These are phyloP conservation scores for Solanum sejunctum DNA, from an alignment of 257 asterid species.

Conservation along the genomic window DNA sequence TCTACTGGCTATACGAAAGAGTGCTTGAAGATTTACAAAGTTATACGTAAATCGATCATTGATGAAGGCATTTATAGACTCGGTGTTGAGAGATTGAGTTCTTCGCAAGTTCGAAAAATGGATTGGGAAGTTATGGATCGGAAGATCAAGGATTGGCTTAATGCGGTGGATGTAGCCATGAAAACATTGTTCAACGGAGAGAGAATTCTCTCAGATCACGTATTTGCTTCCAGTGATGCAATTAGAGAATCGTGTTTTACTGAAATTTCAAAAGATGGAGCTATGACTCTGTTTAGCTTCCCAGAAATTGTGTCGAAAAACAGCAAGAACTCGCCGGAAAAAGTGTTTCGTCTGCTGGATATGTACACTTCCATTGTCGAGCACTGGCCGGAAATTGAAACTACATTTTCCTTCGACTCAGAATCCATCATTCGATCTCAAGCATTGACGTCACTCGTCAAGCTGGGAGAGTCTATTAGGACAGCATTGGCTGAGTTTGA, in stretches of 20 bases:
- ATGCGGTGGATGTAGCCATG: constrained; percentile 25
- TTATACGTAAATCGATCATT: constrained; percentile 67
- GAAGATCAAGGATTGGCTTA: constrained; percentile 42
- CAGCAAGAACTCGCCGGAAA: constrained; percentile 42
- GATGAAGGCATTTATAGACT: constrained; percentile 69
- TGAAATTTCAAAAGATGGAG: constrained; percentile 55
- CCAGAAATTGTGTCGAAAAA: constrained; percentile 48
- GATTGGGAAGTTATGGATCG: constrained; percentile 38
- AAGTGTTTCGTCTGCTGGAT: constrained; percentile 55
- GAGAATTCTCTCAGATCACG: constrained; percentile 59
- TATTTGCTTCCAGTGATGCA: constrained; percentile 44
- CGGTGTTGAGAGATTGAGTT: constrained; percentile 45
- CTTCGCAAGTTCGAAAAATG: constrained; percentile 45
- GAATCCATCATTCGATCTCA: constrained; percentile 28
- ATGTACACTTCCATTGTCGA: constrained; percentile 58
- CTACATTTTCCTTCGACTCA: constrained; percentile 46
- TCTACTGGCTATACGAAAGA: constrained; percentile 61
- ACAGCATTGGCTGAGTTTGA: constrained; percentile 43
- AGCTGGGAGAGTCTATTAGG: constrained; percentile 36
- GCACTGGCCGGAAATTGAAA: constrained; percentile 63
- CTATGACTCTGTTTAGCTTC: constrained; percentile 47
- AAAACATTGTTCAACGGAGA: constrained; percentile 57
- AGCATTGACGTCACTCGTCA: constrained; percentile 39
- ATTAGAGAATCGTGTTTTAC: constrained; percentile 53
- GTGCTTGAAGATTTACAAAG: constrained; percentile 50